Percentiles rank a stretch among this genome's conserved stretches.
These are phyloP conservation scores for Apophysomyces ossiformis DNA, from an alignment of 371 early-diverging fungal species.

Conservation along the genomic window DNA sequence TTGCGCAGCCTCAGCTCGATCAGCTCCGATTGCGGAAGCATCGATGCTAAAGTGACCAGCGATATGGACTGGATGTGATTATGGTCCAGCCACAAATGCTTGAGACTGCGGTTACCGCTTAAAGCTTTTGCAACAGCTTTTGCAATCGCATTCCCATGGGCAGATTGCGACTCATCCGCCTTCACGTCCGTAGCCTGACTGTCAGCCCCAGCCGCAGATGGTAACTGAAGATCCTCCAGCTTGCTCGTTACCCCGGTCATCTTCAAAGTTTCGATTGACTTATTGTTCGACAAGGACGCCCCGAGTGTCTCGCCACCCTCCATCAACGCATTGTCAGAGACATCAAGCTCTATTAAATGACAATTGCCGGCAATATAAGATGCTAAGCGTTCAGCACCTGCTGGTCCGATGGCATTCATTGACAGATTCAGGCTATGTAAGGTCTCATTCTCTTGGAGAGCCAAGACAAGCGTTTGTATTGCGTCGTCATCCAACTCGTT, in stretches of 20 bases:
- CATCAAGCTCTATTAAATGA: slow-evolving; percentile 48
- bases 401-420: slow-evolving; percentile 45
- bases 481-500: slow-evolving; percentile 53
- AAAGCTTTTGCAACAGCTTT: slow-evolving; percentile 36
- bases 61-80: slow-evolving; percentile 37
- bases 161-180: slow-evolving; percentile 25
- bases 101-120: slow-evolving; percentile 34
- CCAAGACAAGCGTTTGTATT: slow-evolving; percentile 29
- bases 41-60: slow-evolving; percentile 18
- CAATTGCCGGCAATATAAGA: slow-evolving; percentile 18
- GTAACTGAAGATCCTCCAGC: slow-evolving; percentile 35
- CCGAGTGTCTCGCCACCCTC: slow-evolving; percentile 49
- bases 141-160: slow-evolving; percentile 53
- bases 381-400: slow-evolving; percentile 39
- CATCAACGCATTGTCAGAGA: slow-evolving; percentile 60
- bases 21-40: slow-evolving; percentile 17
- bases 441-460: slow-evolving; percentile 9
- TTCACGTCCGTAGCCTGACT: slow-evolving; percentile 18
- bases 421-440: slow-evolving; percentile 48
- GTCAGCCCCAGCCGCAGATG: slow-evolving; percentile 33
- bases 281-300: slow-evolving; percentile 39
- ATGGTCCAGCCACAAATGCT: slow-evolving; percentile 54
- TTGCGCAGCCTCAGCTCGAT: slow-evolving; percentile 51
- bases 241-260: slow-evolving; percentile 45
- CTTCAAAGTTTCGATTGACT: slow-evolving; percentile 41